Base-by-base conservation (phyloP, 2,329 filamentous ascomycete genomes). In the Epichloe elymi region DNA sequence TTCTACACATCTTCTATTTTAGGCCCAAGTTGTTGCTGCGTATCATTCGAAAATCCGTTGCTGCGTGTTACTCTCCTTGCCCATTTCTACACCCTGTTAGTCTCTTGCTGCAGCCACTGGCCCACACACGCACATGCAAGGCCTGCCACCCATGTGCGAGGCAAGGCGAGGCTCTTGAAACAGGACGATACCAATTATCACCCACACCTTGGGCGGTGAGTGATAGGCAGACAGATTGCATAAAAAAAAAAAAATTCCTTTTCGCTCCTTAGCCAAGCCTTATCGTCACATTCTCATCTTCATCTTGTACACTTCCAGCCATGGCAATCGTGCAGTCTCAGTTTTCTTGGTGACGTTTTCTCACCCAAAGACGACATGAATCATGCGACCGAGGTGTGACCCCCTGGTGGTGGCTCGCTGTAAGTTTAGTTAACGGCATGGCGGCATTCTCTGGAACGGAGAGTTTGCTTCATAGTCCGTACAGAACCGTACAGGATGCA, bases 71-170 rank as follows among this genome's bases (percentile, higher is more conserved):
- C 76, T 80, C 62, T 67, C 67, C 56, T 80, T 66, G 5, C 80
- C 81, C 76, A 85, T 84, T 65, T 86, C 82, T 10, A 84, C 78
- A 0, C 82, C 83, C 7, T 5, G 17, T 12, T 42, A n/a, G 40
- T 42, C 17, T 42, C n/a, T 19, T 12, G 40, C 40, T 42, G n/a
- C 40, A 11, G 40, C 40, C 17, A 26, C 26, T 26, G 26, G 26
- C 26, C 26, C 26, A 42, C 15, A 14, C n/a, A 23, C n/a, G 26
- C 26, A 30, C 26, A 30, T 3, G 17, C 40, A 42, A 42, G 20
- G 20, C 40, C 40, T 6, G 37, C 17, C 40, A 23, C 10, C 40
- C 17, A 38, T 30, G 7, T 30, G 14, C 37, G 12, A 38, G 37
- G 37, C 37, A 38, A 38, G 37, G 37, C 37, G n/a, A 38, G 37